phyloP scores from a whole-genome alignment of 345 rosid genomes.

The Dipteronia dyeriana region DNA sequence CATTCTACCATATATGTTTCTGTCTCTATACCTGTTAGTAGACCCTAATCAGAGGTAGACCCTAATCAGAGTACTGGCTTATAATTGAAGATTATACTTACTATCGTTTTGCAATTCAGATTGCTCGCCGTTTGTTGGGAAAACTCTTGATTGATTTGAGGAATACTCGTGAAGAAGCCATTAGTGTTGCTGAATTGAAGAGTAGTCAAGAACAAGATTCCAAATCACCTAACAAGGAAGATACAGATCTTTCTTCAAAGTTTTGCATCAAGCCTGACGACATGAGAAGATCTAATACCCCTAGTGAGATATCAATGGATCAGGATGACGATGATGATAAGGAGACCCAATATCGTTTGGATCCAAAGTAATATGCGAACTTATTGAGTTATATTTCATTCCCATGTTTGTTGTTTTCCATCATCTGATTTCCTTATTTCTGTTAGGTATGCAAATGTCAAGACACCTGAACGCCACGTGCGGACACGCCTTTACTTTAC shows the following conservation, averaged over 20 bases:
- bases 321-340: constrained; percentile 93
- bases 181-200: constrained; percentile 83
- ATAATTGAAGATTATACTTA: neutral
- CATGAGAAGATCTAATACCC: constrained; percentile 52
- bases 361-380: constrained; percentile 67
- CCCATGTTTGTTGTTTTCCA: neutral
- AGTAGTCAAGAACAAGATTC: constrained; percentile 66
- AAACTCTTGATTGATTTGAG: constrained; percentile 95
- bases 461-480: constrained; percentile 97
- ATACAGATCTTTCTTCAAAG: constrained; percentile 52
- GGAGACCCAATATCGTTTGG: constrained; percentile 93
- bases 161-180: constrained; percentile 97
- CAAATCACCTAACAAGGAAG: constrained; percentile 48
- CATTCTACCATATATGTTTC: neutral
- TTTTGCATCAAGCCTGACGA: constrained; percentile 57
- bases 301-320: constrained; percentile 65
- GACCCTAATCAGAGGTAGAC: neutral
- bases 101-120: constrained; percentile 39
- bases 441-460: constrained; percentile 93
- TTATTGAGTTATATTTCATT: constrained; percentile 7
- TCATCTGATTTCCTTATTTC: constrained; percentile 13
- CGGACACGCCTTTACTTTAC: constrained; percentile 99
- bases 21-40: neutral
- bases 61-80: neutral
- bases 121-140: constrained; percentile 95